Evolutionary conservation across 2,329 filamentous ascomycete species (phyloP), one percentile per base, ranked within the genome.

Genomic region (Penicillium sclerotiorum): DNA sequence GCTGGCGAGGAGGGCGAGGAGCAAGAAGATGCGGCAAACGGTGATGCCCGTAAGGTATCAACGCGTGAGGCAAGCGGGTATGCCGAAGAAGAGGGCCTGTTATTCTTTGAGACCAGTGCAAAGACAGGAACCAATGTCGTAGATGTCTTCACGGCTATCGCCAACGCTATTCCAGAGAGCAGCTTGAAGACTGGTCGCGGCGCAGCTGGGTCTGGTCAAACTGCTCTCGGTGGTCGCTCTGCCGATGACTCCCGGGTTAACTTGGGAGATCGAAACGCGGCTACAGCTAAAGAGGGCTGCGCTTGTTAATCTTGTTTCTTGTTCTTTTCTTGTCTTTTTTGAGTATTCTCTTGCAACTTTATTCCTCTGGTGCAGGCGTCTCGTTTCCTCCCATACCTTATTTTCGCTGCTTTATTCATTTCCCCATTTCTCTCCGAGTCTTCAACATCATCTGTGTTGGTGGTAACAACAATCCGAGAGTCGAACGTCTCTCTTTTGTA

Each of bases 71-170:
- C 92, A 35, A 90, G 91, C 76, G 79, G 85, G 47, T 99, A 97
- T 73, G 94, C 94, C 7, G 92, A 97, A 61, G 93, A 97, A 73
- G 94, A 99, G 74, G 85, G 87, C 47, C 77, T 99, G 59, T 73
- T 99, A 58, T 99, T 99, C 78, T 97, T 96, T 71, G 94, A 99
- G 80, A 99, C 94, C 13, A 95, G 90, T 70, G 94, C 94, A 40
- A 99, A 99, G 85, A 94, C 90, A 4, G 94, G 94, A 21, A 83
- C 88, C 68, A 96, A 96, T 71, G 94, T 99, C 32, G 85, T 88
- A 45, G 93, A 96, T 63, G 94, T 99, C 25, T 99, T 99, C 69
- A 96, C 92, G 38, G 94, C 94, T 25, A 99, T 99, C 69, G 94
- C 94, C 52, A 97, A 97, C 69, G 91, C 92, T 33, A 99, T 99